A percentile compares a stretch with the other conserved stretches of the same genome.
Evolutionary conservation across 129 eudicot species (phyloP).

Genomic region (Tagetes patula): DNA sequence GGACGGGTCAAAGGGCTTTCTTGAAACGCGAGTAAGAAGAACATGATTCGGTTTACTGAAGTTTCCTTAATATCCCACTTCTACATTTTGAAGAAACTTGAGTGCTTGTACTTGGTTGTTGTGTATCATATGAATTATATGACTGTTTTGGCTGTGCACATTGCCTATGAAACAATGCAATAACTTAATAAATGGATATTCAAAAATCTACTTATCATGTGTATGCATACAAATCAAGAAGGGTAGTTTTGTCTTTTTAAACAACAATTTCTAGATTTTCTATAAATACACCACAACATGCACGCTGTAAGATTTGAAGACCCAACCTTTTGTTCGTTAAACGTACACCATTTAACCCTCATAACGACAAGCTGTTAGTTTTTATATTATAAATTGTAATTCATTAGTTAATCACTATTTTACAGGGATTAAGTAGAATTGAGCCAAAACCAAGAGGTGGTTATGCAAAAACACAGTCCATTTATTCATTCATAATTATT

Average conservation of each 20-base stretch:
- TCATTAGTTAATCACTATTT: too few species aligned
- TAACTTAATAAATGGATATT: conserved; percentile 22
- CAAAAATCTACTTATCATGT: neutral
- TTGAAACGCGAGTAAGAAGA: conserved; percentile 33
- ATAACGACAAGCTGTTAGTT: too few species aligned
- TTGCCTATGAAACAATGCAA: conserved; percentile 1
- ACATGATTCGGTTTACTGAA: neutral
- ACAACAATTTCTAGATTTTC: too few species aligned
- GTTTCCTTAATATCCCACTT: conserved; percentile 20
- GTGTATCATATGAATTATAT: conserved; percentile 22
- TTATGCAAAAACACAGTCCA: neutral
- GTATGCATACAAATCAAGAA: neutral
- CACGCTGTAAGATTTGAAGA: too few species aligned
- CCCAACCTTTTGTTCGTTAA: too few species aligned
- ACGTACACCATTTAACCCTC: too few species aligned
- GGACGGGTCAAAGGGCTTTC: conserved; percentile 85
- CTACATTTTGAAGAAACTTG: conserved; percentile 23
- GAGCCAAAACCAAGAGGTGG: too few species aligned
- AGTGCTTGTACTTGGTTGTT: conserved; percentile 24
- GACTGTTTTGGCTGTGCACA: conserved; percentile 12
- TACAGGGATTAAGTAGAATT: too few species aligned
- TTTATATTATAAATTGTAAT: too few species aligned
- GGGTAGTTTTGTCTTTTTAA: conserved; percentile 17
- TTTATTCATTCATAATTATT: conserved; percentile 19
- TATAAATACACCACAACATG: too few species aligned